phyloP scores from a whole-genome alignment of 352 stramenopile species.

The Globisporangium solare region DNA sequence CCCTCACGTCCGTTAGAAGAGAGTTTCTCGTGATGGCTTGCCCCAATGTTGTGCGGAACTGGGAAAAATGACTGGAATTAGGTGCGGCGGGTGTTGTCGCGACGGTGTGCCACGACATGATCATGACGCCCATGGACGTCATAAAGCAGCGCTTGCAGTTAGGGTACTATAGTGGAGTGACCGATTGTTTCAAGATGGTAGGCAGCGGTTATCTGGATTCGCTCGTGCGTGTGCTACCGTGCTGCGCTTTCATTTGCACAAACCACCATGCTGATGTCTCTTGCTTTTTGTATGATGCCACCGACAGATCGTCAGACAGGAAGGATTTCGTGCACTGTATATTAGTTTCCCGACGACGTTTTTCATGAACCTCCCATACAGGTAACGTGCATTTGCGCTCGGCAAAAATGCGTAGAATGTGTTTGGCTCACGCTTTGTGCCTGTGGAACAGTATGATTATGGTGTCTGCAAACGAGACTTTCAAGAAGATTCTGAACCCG shows the following conservation, averaged over 20 bases:
- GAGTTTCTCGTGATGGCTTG: neutral
- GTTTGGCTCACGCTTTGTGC: too few species aligned
- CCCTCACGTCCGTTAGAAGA: neutral
- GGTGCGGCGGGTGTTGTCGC: constrained; percentile 90
- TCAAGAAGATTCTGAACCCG: constrained; percentile 93
- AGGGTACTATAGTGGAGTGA: constrained; percentile 94
- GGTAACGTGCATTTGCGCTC: too few species aligned
- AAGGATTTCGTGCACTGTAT: constrained; percentile 84
- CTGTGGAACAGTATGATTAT: constrained; percentile 94
- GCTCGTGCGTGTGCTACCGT: neutral
- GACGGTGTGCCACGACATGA: constrained; percentile 95
- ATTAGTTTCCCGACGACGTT: constrained; percentile 97
- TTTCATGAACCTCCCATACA: constrained; percentile 98
- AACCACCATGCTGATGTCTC: neutral
- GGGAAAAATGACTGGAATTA: constrained; percentile 20
- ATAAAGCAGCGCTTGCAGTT: constrained; percentile 99
- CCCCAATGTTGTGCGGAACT: neutral
- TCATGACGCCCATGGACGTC: constrained; percentile 99
- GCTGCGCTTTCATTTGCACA: neutral
- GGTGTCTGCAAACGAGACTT: constrained; percentile 96
- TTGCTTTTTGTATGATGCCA: constrained; percentile 2
- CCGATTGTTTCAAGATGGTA: constrained; percentile 86
- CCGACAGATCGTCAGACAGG: constrained; percentile 64
- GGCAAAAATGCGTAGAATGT: too few species aligned
- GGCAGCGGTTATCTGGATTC: neutral